phyloP scores from a whole-genome alignment of 2,329 filamentous ascomycete species.

The Domatiomyces globalis region DNA sequence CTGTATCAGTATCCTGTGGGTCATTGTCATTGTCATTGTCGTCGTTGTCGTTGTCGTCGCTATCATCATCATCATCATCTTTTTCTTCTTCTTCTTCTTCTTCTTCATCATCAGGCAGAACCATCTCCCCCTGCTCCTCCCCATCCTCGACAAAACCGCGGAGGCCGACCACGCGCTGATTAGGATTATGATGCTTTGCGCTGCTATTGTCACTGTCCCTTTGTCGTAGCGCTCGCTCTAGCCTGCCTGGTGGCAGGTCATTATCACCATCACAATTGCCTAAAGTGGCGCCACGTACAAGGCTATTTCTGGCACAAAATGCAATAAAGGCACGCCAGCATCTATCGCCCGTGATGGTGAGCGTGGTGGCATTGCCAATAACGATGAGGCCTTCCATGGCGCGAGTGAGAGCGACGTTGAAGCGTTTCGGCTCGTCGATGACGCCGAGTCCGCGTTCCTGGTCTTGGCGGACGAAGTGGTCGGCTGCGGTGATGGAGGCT shows the following conservation, averaged over 20 bases:
- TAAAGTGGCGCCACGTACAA: neutral
- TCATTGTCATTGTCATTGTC: no score
- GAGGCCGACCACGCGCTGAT: neutral
- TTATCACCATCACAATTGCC: neutral
- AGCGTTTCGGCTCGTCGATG: slow-evolving; percentile 27
- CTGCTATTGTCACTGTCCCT: neutral
- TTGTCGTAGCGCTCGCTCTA: neutral
- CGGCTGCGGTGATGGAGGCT: neutral
- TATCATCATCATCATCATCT: no score
- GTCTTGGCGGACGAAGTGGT: neutral
- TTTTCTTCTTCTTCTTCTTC: neutral
- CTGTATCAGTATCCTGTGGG: no score
- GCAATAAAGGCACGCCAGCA: neutral
- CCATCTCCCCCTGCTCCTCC: neutral
- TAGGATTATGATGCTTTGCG: neutral
- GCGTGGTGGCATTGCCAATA: slow-evolving; percentile 21
- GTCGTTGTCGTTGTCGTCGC: no score
- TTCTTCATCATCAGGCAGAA: neutral
- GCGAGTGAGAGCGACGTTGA: slow-evolving; percentile 31
- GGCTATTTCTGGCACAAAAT: neutral
- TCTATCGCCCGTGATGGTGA: slow-evolving; percentile 10
- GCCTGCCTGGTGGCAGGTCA: neutral
- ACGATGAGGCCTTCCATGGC: slow-evolving; percentile 26
- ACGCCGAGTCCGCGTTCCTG: slow-evolving; percentile 25
- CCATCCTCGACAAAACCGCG: neutral